Evolutionary conservation across 108 stramenopile species (phyloP), one percentile per base, ranked within the genome.

Genomic region (Chaetoceros muelleri): DNA sequence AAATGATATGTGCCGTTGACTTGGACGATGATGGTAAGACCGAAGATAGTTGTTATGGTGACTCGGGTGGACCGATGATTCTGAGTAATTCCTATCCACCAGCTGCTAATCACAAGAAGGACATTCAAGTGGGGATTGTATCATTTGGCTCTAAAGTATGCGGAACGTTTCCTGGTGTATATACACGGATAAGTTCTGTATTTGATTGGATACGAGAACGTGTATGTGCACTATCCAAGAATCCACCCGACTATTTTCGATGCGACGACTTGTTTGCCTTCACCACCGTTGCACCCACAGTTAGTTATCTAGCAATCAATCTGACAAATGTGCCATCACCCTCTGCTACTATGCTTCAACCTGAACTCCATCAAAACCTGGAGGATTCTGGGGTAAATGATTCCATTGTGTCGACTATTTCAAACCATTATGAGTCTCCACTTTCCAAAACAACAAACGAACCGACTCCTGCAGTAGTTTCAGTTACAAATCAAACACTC

Each of bases 151-250:
- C 8, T 10, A 40, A 40, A 13, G 13, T 10, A 13, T 40, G 34
- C 13, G 65, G 61, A 25, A 52, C 28, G 5, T 62, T 69, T 25
- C 73, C 81, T 0, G 80, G 77, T 22, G 69, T 82, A 28, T 82
- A 73, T 55, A 46, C 65, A 24, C 68, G 83, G 44, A 30, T 74
- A 17, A 67, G 72, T 40, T 45, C 56, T 40, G 61, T 57, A 8
- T 50, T 28, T 44, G 34, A 58, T 30, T 72, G 66, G 66, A 72
- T 72, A 26, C 10, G 52, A 34, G 51, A 57, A 17, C 67, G 18
- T 28, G 65, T 80, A 21, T 80, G 79, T 58, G 2, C 20, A 23
- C 24, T 53, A 7, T 72, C 71, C 2, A 22, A 16, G 13, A 13
- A 58, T 30, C 69, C 74, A 45, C 74, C 79, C 0, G 57, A 24